A percentile compares a stretch with the other conserved stretches of the same genome.
These are phyloP conservation scores for Dysphania ambrosioides DNA, from an alignment of 148 eudicot species.

Conservation along the genomic window DNA sequence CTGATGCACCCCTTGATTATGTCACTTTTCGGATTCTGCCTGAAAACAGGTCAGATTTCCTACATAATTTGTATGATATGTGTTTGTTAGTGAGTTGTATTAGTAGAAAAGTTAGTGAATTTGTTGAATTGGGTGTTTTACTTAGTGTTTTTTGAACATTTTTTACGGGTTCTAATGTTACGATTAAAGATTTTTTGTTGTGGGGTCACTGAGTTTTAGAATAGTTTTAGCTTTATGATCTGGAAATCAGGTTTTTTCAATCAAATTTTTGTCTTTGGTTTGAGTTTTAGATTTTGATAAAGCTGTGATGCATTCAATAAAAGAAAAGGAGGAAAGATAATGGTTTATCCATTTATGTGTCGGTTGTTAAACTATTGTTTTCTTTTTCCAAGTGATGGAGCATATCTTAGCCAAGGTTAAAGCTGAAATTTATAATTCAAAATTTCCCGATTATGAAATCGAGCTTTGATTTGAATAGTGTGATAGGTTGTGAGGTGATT, in stretches of 20 bases:
- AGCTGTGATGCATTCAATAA: not conserved
- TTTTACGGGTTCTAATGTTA: not conserved
- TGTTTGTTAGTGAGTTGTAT: not conserved
- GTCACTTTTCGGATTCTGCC: slow-evolving; percentile 61
- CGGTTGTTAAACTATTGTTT: not conserved
- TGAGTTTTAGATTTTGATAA: slow-evolving; percentile 2
- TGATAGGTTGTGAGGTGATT: not conserved
- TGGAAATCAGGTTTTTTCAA: slow-evolving; percentile 9
- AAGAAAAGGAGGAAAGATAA: not conserved
- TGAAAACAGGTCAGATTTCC: slow-evolving; percentile 50
- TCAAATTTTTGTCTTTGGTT: slow-evolving; percentile 14
- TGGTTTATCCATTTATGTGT: not conserved
- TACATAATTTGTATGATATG: not conserved
- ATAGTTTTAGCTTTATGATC: slow-evolving; percentile 22
- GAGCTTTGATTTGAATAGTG: not conserved
- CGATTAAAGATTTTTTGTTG: slow-evolving; percentile 7
- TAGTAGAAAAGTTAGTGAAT: slow-evolving; percentile 10
- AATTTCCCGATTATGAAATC: not conserved
- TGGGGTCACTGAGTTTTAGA: slow-evolving; percentile 21
- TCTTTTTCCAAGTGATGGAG: not conserved
- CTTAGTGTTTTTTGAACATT: slow-evolving; percentile 10
- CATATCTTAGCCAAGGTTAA: too few relatives aligned
- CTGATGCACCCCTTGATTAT: slow-evolving; percentile 52
- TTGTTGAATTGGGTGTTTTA: slow-evolving; percentile 8
- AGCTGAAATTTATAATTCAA: not conserved